phyloP scores from a whole-genome alignment of 2,329 filamentous ascomycete species.

The Pyricularia grisea region DNA sequence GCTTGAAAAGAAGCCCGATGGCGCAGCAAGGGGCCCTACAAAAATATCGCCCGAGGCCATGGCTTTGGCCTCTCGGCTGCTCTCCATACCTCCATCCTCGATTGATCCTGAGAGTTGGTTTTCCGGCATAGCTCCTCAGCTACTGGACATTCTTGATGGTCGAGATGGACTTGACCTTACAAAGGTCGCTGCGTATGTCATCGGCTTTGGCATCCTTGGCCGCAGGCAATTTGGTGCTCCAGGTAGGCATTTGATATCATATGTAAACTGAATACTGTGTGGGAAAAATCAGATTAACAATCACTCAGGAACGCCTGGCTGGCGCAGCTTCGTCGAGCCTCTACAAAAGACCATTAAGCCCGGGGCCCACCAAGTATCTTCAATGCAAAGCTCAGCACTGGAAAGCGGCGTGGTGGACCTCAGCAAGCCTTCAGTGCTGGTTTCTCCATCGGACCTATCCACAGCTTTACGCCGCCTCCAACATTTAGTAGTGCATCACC shows the following conservation, averaged over 20 bases:
- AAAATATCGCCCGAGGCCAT: constrained; percentile 61
- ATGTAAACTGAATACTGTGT: too few relatives aligned
- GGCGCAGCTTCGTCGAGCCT: constrained; percentile 52
- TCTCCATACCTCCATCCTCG: constrained; percentile 48
- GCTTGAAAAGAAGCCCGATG: constrained; percentile 28
- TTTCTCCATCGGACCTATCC: constrained; percentile 36
- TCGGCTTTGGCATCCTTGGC: constrained; percentile 58
- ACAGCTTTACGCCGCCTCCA: constrained; percentile 44
- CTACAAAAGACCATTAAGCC: constrained; percentile 43
- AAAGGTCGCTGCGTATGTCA: constrained; percentile 50
- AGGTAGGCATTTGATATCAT: constrained; percentile 24
- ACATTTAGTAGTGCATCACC: constrained; percentile 51
- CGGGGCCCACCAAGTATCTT: constrained; percentile 2
- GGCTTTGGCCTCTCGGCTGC: constrained; percentile 49
- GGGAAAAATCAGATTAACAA: not conserved
- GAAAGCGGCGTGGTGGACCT: constrained; percentile 32
- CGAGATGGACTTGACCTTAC: constrained; percentile 45
- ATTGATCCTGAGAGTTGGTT: constrained; percentile 52
- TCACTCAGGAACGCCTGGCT: constrained; percentile 45
- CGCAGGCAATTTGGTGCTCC: constrained; percentile 55
- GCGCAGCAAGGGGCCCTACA: constrained; percentile 34
- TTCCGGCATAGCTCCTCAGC: constrained; percentile 47
- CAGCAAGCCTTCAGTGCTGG: constrained; percentile 30
- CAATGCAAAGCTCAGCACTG: not conserved
- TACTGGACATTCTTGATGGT: constrained; percentile 53